Evolutionary conservation across 495 filamentous ascomycete species (phyloP), one percentile per base, ranked within the genome.

Genomic region (Penicillium psychrofluorescens): DNA sequence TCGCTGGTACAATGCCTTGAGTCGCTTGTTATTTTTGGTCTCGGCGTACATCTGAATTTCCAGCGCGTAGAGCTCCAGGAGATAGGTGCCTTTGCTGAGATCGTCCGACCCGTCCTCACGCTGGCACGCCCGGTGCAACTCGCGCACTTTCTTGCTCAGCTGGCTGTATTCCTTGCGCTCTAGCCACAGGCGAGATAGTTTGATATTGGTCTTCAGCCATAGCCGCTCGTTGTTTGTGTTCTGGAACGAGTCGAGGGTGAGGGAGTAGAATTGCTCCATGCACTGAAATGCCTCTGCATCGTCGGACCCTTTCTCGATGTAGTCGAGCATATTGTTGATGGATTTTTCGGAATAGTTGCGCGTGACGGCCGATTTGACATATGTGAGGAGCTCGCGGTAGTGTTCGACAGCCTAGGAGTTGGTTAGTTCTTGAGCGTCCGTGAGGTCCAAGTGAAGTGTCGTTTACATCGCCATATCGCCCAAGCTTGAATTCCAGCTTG

Each of bases 21-120:
- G 72, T 48, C 92, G 86, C 64, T 97, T 96, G 71, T 95, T 97
- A 70, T 98, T 98, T 48, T 86, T 83, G 9, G 85, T 95, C 59
- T 95, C 89, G 0, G 92, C 86, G 58, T 95, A 95, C 92, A 98
- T 98, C 64, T 95, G 91, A 44, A 98, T 98, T 66, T 98, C 92
- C 40, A 97, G 71, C 7, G 92, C 91, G 60, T 95, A 98, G 39
- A 96, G 85, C 70, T 98, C 92, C 22, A 97, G 77, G 29, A 90
- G 80, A 58, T 96, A 96, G 8, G 94, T 97, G 38, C 94, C 92
- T 64, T 96, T 97, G 75, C 80, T 95, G 10, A 88, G 84, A 62
- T 98, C 92, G 50, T 97, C 92, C 45, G 78, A 79, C 4, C 94
- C 92, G 57, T 97, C 92, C 44, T 87, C 82, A 46, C 75, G 81